Evolutionary conservation across 1,139 yeast genomes (phyloP).

Genomic region (Geotrichum carabidarum): DNA sequence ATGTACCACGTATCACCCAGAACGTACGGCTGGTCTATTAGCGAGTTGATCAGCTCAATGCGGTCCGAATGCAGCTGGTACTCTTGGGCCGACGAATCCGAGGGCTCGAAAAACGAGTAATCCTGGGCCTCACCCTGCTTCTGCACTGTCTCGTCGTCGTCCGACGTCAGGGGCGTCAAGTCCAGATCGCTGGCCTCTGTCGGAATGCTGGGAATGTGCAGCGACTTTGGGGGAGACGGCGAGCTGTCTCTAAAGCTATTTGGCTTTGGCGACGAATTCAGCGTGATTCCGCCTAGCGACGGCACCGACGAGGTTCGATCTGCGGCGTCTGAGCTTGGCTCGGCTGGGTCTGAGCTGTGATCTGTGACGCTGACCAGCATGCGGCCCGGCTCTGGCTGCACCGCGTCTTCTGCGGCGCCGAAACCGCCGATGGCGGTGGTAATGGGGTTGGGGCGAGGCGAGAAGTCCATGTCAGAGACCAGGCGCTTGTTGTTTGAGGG

Average conservation of each 20-base stretch:
- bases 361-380: neutral
- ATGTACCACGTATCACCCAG: constrained; percentile 13
- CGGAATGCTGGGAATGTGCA: neutral
- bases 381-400: neutral
- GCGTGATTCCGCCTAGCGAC: constrained; percentile 11
- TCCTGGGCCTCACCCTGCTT: neutral
- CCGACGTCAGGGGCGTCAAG: constrained; percentile 3
- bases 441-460: constrained; percentile 19
- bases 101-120: too few species aligned
- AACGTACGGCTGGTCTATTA: neutral
- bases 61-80: neutral
- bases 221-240: neutral
- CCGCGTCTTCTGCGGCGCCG: neutral
- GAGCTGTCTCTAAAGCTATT: neutral
- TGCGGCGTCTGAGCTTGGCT: neutral
- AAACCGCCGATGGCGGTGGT: constrained; percentile 6
- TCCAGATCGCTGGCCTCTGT: neutral
- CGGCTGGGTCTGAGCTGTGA: constrained; percentile 1
- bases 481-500: constrained; percentile 13
- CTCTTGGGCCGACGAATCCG: too few species aligned
- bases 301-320: constrained; percentile 6
- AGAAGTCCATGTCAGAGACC: constrained; percentile 21
- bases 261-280: constrained; percentile 9
- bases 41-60: constrained; percentile 3
- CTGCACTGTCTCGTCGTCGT: constrained; percentile 5